Conservation (phyloP, 2,329 filamentous ascomycete genomes). For the Aureobasidium sp. region DNA sequence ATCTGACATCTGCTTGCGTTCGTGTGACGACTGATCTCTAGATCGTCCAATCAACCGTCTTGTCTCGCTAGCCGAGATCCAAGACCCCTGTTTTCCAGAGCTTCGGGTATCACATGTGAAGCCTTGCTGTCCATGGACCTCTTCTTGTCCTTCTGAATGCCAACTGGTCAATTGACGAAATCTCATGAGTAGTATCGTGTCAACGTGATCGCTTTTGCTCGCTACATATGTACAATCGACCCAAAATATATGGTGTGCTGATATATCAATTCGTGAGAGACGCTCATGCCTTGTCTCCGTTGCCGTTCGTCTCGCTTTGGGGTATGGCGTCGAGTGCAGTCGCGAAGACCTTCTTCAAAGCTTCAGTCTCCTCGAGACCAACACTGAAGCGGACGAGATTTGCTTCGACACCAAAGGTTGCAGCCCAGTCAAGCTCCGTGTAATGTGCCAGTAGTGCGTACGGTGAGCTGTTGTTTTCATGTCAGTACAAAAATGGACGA, state of each 20-base stretch:
- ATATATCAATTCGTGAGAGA: not conserved
- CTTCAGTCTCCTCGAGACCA: constrained; percentile 68
- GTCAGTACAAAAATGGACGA: not conserved
- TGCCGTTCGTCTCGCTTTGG: not conserved
- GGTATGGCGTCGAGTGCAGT: constrained; percentile 57
- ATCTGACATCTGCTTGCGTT: not conserved
- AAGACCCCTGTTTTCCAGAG: not conserved
- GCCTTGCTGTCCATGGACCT: not conserved
- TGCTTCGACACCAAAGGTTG: constrained; percentile 68
- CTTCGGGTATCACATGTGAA: not conserved
- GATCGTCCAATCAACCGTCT: not conserved
- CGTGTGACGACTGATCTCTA: not conserved
- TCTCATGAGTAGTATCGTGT: not conserved
- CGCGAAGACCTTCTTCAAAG: constrained; percentile 55
- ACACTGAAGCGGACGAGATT: constrained; percentile 80
- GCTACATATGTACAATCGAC: not conserved
- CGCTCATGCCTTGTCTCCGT: not conserved
- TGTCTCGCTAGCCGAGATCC: not conserved
- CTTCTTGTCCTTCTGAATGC: not conserved
- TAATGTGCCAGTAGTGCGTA: constrained; percentile 92
- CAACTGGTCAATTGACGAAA: too few species aligned
- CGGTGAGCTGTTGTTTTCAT: constrained; percentile 46
- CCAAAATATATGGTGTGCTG: not conserved
- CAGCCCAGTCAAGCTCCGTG: constrained; percentile 82
- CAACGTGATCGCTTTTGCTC: not conserved